phyloP scores from a whole-genome alignment of 2,329 filamentous ascomycete genomes.

The Lasiodiplodia gonubiensis region DNA sequence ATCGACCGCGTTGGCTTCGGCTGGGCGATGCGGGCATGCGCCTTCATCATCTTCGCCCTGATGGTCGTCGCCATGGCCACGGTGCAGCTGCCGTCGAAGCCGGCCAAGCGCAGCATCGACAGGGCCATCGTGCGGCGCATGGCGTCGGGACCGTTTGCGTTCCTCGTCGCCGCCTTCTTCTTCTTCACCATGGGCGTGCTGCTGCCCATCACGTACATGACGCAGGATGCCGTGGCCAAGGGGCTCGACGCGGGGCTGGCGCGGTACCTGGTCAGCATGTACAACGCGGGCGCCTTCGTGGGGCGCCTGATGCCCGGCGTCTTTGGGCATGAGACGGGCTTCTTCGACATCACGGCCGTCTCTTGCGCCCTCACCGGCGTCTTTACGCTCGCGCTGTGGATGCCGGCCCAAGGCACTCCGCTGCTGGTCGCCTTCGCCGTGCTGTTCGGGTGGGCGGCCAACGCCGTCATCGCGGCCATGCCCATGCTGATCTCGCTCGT shows the following conservation, averaged over 20 bases:
- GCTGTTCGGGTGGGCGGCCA: constrained; percentile 59
- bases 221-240: constrained; percentile 46
- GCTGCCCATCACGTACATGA: constrained; percentile 58
- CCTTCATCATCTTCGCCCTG: constrained; percentile 66
- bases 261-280: constrained; percentile 56
- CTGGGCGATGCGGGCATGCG: constrained; percentile 62
- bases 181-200: constrained; percentile 68
- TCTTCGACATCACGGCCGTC: constrained; percentile 59
- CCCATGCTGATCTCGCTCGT: background rate
- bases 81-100: background rate
- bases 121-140: constrained; percentile 33
- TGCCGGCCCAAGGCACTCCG: constrained; percentile 30
- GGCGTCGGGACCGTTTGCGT: constrained; percentile 38
- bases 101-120: constrained; percentile 32
- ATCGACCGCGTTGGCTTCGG: constrained; percentile 53
- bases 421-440: constrained; percentile 53
- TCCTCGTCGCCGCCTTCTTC: constrained; percentile 42
- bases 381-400: constrained; percentile 58
- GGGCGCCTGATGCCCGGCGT: constrained; percentile 62
- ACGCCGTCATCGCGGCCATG: constrained; percentile 56
- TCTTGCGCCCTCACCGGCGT: constrained; percentile 54
- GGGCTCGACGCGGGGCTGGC: constrained; percentile 54
- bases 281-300: constrained; percentile 58
- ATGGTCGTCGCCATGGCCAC: constrained; percentile 60
- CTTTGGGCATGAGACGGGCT: constrained; percentile 60